Conservation (phyloP, 768 basidiomycete species). For the Russula sp. region DNA sequence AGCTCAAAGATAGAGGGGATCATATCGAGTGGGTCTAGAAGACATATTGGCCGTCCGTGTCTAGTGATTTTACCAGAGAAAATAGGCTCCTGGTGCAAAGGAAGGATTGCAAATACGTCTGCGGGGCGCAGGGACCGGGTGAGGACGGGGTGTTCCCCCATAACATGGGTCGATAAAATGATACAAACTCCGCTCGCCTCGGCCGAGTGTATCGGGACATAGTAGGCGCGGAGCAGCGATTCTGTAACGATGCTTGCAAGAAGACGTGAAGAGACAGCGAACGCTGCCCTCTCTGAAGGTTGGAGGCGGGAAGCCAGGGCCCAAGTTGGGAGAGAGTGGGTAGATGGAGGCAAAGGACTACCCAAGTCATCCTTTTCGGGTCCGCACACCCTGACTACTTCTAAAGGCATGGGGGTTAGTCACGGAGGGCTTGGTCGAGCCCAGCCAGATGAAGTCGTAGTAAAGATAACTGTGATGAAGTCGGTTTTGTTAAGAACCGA, state of each 20-base stretch:
- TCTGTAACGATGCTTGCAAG: slow-evolving; percentile 47
- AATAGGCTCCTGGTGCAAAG: slow-evolving; percentile 42
- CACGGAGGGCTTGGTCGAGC: background rate
- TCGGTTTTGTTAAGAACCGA: background rate
- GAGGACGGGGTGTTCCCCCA: slow-evolving; percentile 32
- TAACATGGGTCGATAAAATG: slow-evolving; percentile 35
- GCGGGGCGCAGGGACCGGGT: slow-evolving; percentile 32
- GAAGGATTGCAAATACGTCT: slow-evolving; percentile 46
- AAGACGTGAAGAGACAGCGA: slow-evolving; percentile 45
- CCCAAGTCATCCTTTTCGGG: background rate
- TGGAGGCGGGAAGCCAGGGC: slow-evolving; percentile 2
- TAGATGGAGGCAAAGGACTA: background rate
- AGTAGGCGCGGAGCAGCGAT: slow-evolving; percentile 39
- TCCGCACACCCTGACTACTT: background rate
- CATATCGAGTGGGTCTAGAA: slow-evolving; percentile 58
- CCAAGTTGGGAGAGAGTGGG: slow-evolving; percentile 7
- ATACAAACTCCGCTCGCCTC: slow-evolving; percentile 35
- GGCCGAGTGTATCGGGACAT: slow-evolving; percentile 31
- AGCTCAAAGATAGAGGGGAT: slow-evolving; percentile 39
- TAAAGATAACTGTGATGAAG: background rate
- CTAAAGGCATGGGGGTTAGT: background rate
- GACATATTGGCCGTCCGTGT: slow-evolving; percentile 39
- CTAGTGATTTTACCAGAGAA: slow-evolving; percentile 32
- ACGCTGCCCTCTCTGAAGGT: slow-evolving; percentile 31
- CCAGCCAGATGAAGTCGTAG: background rate